These are phyloP conservation scores for Syncephalastrum monosporum DNA, from an alignment of 371 early-diverging fungal species.

Conservation along the genomic window DNA sequence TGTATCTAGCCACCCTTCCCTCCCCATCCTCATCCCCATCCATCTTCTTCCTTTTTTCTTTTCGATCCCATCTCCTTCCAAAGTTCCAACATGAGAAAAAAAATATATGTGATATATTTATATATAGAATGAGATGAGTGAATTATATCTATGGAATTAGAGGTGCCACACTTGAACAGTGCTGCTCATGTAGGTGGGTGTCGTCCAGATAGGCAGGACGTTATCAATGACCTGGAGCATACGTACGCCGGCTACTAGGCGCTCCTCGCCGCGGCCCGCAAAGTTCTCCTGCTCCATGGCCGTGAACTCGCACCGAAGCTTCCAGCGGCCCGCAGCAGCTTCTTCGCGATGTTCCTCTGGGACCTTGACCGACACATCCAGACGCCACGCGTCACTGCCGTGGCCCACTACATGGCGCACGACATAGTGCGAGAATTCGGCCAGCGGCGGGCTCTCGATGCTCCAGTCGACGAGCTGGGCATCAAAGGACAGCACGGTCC, in stretches of 20 bases:
- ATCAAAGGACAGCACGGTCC: conserved; percentile 68
- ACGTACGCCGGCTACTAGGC: conserved; percentile 51
- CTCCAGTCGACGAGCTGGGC: conserved; percentile 66
- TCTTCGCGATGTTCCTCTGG: conserved; percentile 46
- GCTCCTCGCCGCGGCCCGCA: conserved; percentile 50
- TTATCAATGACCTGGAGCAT: conserved; percentile 51
- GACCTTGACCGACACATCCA: conserved; percentile 44
- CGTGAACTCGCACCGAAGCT: conserved; percentile 49
- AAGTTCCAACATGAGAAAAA: conserved; percentile 1
- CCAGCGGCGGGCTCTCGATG: conserved; percentile 48
- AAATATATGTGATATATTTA: conserved; percentile 6
- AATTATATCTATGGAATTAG: conserved; percentile 11
- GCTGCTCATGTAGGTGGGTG: conserved; percentile 60
- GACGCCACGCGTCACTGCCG: conserved; percentile 57
- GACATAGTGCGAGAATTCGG: conserved; percentile 45
- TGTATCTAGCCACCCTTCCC: neutral
- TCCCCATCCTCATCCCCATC: neutral
- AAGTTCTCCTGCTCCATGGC: conserved; percentile 59
- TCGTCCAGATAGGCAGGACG: conserved; percentile 60
- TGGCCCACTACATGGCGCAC: conserved; percentile 69
- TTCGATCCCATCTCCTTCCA: neutral
- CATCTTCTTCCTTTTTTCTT: neutral
- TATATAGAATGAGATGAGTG: neutral
- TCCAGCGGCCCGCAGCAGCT: conserved; percentile 37
- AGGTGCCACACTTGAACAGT: conserved; percentile 51